Evolutionary conservation across 495 filamentous ascomycete species (phyloP), one percentile per base, ranked within the genome.

Genomic region (Daldinia concentrica): DNA sequence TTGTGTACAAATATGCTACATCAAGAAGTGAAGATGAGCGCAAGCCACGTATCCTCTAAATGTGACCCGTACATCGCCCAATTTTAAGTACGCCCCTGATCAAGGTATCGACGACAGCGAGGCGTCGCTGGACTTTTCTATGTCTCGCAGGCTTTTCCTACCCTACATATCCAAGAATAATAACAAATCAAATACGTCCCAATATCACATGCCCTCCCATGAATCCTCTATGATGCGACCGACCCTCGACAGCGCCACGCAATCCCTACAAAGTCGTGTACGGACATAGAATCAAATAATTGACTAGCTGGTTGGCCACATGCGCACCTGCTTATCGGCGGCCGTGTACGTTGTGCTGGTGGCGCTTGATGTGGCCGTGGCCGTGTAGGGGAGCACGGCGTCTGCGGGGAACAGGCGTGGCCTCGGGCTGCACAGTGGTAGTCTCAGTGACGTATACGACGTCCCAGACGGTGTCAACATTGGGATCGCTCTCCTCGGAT

Each of bases 391-490:
- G 72, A 1, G 68, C 75, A 34, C 62, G 70, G 11, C 76, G 73
- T 39, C 63, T 45, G 24, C 56, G 58, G 15, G 36, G 39, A 43
- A 50, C 50, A 6, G 76, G 43, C 19, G 45, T 75, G 26, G 55
- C 8, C 29, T 57, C 72, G 4, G 76, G 61, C 24, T 27, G 8
- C 15, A 68, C 54, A 32, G 71, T 75, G 52, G 73, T 75, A 30
- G 72, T 74, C 34, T 71, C 72, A 72, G 84, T 86, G 68, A 85
- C 85, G 63, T 83, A 82, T 26, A 86, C 77, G 67, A 86, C 84
- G 64, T 81, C 84, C 71, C 83, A 84, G 54, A 90, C 81, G 5
- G 88, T 91, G 77, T 84, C 86, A 58, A 79, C 69, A 62, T 82
- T 27, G 58, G 79, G 51, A 64, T 79, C 55, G 24, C 74, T 74